Base-by-base conservation (phyloP, 2,329 filamentous ascomycete species). In the Gyromitra esculenta region DNA sequence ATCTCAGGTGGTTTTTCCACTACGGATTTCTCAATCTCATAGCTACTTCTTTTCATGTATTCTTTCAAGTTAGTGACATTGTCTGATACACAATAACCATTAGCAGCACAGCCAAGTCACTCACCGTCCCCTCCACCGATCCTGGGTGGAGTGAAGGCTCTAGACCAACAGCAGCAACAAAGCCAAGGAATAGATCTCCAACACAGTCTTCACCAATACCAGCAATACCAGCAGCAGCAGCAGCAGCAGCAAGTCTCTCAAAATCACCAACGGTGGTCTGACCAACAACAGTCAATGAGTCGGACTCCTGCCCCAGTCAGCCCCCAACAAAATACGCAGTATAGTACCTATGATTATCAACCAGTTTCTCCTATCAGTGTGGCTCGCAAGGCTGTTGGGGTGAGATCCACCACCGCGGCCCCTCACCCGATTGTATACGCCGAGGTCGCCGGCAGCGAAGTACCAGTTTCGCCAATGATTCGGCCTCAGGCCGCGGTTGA, bases 381-480 rank as follows among this genome's bases (percentile, higher is more conserved):
- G n/a, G 21, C 48, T 25, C 66, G 66, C 18, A 71, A 62, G 15
- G 37, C 73, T 8, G 13, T 25, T 6, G 62, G 65, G 37, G 21
- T 39, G 15, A 70, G 54, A 37, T 75, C 73, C 7, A 25, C 45
- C 15, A 48, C 56, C 13, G 50, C 57, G 7, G 64, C 73, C 11
- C 59, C 50, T 7, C 73, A 56, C 31, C 59, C 73, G 4, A n/a
- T 50, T 39, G 73, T 45, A 3, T 39, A 62, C 6, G 66, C 66
- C n/a, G 66, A 75, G 8, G 73, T 71, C 11, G 45, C 73, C 59
- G 73, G 65, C 21, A 75, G 66, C 66, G 65, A 71, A 9, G 41
- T 50, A 13, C 57, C 59, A 37, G 39, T 25, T 48, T 39, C 56
- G 15, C 18, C 73, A 21, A 56, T 5, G 7, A 39, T 50, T 18